Evolutionary conservation across 306 rosid genomes (phyloP), one percentile per base, ranked within the genome.

Genomic region (Dryas alaskensis): DNA sequence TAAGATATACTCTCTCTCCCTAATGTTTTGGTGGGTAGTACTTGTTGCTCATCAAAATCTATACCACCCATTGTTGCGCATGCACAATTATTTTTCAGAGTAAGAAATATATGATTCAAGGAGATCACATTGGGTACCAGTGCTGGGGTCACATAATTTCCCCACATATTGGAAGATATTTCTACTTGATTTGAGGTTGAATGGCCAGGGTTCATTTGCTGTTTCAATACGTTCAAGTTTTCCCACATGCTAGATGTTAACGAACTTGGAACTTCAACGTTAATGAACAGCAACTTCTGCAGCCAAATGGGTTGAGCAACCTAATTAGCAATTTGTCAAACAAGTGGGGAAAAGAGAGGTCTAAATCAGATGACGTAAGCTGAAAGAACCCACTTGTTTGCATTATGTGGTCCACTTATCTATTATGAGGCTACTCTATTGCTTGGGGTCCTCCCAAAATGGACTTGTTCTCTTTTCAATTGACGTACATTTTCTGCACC

Each of bases 401-500:
- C 27, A 77, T 10, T 10, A 70, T 60, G 67, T 72, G 83, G 78
- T 75, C 86, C 90, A 81, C 89, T 78, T 50, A 81, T 81, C 79
- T 45, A 57, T 72, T 70, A 83, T 75, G 78, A 60, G 67, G 70
- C 78, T 74, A 27, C 82, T 63, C 73, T 62, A 64, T 61, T 68
- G 48, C 73, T 50, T 52, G 65, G 64, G 80, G 80, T 46, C 86
- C 82, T 70, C 45, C 78, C 64, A 63, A 70, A 59, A 75, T 67
- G 75, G 78, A 61, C 72, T 12, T 17, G 48, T 68, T 53, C 73
- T 73, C 76, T 62, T 67, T 55, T 46, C 68, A 61, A n/a, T 27
- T 68, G 60, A 66, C 51, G 74, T 60, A 22, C 67, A 45, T 66
- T 53, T 60, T 58, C 73, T 70, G 55, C n/a, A 39, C 46, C 39